Evolutionary conservation across 1,284 basidiomycete genomes (phyloP), one percentile per base, ranked within the genome.

Genomic region (Neonothopanus nambi): DNA sequence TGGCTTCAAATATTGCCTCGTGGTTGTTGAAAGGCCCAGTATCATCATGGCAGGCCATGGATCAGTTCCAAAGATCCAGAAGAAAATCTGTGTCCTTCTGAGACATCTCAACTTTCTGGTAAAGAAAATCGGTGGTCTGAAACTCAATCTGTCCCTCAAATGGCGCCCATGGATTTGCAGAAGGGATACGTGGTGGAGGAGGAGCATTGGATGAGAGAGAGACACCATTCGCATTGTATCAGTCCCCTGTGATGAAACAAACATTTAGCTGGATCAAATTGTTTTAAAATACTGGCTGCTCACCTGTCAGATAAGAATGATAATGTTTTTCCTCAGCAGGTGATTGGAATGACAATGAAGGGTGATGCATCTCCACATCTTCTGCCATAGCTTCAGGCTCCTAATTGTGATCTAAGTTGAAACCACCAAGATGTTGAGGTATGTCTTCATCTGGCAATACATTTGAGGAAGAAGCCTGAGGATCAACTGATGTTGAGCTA

Each of bases 1-100:
- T 68, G 9, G 63, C 63, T 1, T 52, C 43, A 48, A 65, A 63
- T 2, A 69, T 38, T 7, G 65, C 55, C 7, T 58, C 48, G 15
- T 51, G n/a, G 3, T 47, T 57, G 53, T 57, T 61, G 61, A 65
- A 71, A 0, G 66, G 65, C 2, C 58, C 33, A 18, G 47, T 18
- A 15, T 52, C 44, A 21, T 47, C 52, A 28, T 11, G 41, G 55
- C 21, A 7, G 51, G 38, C 21, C 41, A 42, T 11, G 3, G 40
- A 42, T 24, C 21, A 15, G 1, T 46, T 48, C 55, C 55, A 58
- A 7, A 55, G 6, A 28, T 60, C 54, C 15, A 58, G 48, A 2
- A 60, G 50, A 2, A 52, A 13, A 18, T 56, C 45, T 1, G 58
- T 56, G 26, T 60, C 50, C 5, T 21, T n/a, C 0, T 18, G 21